Evolutionary conservation across 2,329 filamentous ascomycete genomes (phyloP).

Genomic region (Emmonsiellopsis sp.): DNA sequence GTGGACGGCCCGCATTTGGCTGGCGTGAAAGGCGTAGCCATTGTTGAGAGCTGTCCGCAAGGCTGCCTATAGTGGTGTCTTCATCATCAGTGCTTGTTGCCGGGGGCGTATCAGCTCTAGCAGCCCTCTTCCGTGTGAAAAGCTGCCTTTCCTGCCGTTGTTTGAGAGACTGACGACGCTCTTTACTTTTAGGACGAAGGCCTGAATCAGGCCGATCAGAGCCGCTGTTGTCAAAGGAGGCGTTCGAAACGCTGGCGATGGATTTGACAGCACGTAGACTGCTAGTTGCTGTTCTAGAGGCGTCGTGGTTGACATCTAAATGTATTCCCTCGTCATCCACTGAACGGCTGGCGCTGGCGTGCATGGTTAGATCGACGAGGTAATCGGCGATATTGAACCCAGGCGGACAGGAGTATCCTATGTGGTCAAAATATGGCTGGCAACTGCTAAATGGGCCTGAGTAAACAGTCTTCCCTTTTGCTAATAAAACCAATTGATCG

Average conservation of each 20-base stretch:
- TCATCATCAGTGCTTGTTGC: constrained; percentile 59
- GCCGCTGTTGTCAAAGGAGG: constrained; percentile 55
- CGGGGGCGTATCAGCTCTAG: constrained; percentile 42
- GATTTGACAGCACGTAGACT: constrained; percentile 85
- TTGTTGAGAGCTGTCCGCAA: constrained; percentile 43
- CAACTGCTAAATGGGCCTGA: constrained; percentile 84
- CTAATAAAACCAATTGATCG: constrained; percentile 83
- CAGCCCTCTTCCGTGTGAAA: constrained; percentile 69
- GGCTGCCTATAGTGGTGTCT: constrained; percentile 42
- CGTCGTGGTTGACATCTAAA: constrained; percentile 51
- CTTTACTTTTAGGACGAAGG: constrained; percentile 55
- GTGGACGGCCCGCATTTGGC: constrained; percentile 45
- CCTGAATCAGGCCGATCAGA: constrained; percentile 46
- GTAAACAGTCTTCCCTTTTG: constrained; percentile 82
- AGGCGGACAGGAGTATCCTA: constrained; percentile 86
- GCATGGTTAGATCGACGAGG: constrained; percentile 95
- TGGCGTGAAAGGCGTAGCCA: constrained; percentile 52
- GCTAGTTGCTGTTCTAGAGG: constrained; percentile 65
- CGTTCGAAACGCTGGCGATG: constrained; percentile 71
- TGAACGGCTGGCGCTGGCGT: constrained; percentile 57
- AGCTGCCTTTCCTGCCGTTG: constrained; percentile 82
- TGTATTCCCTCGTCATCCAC: constrained; percentile 50
- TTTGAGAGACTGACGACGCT: constrained; percentile 67
- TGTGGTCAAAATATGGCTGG: constrained; percentile 82
- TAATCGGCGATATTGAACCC: constrained; percentile 99